Evolutionary conservation across 768 basidiomycete genomes (phyloP), one percentile per base, ranked within the genome.

Genomic region (Boletus tomentosulus): DNA sequence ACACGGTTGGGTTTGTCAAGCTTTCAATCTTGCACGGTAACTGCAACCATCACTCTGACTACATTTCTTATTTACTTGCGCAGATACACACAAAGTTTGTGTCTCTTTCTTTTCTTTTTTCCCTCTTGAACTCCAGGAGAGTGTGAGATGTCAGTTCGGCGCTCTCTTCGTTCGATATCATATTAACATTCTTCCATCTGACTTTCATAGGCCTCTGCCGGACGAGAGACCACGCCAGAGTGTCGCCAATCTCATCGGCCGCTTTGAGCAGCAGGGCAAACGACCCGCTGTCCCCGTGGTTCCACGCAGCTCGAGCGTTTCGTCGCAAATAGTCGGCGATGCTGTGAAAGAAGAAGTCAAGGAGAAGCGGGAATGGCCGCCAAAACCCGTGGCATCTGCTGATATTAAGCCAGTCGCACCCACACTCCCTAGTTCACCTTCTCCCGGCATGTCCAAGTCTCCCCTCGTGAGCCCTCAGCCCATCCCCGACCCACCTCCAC

Each of bases 161-260:
- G 55, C 44, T 31, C 19, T 31, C 47, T 13, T 34, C 42, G n/a
- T 47, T 51, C 31, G 53, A 57, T 60, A 46, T 54, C 50, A 37
- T 31, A 46, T 58, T 62, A 41, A 70, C 53, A 7, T 27, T 15
- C 39, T 16, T 28, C 27, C 43, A 9, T 44, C 27, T 16, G 11
- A 41, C 42, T 39, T 25, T 57, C 60, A 57, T 65, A 92, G 89
- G 90, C 86, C 87, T 51, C 73, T 91, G 57, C 89, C 91, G 71
- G 90, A 92, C 77, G 91, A 93, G 74, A 82, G 87, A 66, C 89
- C 90, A 46, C 86, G 91, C 55, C 82, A 82, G 67, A 89, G 86
- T 63, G 91, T 93, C 46, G 91, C 91, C 58, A 93, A 92, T 67
- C 85, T 93, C 73, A 93, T 93, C 64, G 91, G 91, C 48, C 81